Conservation (phyloP, 2,329 filamentous ascomycete species). For the Botryosphaeria agaves region DNA sequence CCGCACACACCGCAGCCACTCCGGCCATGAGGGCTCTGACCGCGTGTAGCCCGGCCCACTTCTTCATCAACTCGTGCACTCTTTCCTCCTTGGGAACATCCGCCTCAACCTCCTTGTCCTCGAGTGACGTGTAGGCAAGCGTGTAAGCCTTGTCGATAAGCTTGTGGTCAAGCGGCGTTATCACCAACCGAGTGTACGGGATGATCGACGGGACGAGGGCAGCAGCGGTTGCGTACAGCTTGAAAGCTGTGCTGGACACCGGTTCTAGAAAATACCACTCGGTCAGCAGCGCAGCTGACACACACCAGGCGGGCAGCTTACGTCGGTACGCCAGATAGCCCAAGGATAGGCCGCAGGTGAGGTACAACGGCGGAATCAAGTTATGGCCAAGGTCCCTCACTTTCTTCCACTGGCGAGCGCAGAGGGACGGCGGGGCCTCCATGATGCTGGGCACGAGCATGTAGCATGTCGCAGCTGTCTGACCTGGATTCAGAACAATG, state of each 20-base stretch:
- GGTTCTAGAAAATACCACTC: too few relatives aligned
- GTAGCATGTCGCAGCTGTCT: conserved; percentile 20
- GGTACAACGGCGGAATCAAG: conserved; percentile 21
- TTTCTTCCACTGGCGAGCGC: conserved; percentile 37
- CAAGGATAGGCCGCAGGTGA: conserved; percentile 25
- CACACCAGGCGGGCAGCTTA: too few relatives aligned
- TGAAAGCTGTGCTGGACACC: conserved; percentile 16
- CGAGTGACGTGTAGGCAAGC: conserved; percentile 17
- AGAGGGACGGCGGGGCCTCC: conserved; percentile 35
- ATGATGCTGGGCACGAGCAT: conserved; percentile 35
- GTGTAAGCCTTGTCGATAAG: conserved; percentile 27
- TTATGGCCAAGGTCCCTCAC: conserved; percentile 22
- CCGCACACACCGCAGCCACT: conserved; percentile 10
- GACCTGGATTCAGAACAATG: conserved; percentile 7
- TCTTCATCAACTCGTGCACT: conserved; percentile 34
- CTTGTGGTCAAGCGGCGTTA: conserved; percentile 30
- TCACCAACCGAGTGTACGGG: conserved; percentile 34
- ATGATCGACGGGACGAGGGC: conserved; percentile 27
- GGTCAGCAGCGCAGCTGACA: too few relatives aligned
- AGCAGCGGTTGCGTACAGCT: conserved; percentile 29
- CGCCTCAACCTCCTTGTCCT: conserved; percentile 20
- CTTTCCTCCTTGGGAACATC: conserved; percentile 24
- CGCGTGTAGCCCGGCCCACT: conserved; percentile 37
- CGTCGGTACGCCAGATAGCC: conserved; percentile 29
- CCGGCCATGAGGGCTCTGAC: conserved; percentile 20